Evolutionary conservation across 2,329 filamentous ascomycete species (phyloP).

Genomic region (Sporothrix brasiliensis): DNA sequence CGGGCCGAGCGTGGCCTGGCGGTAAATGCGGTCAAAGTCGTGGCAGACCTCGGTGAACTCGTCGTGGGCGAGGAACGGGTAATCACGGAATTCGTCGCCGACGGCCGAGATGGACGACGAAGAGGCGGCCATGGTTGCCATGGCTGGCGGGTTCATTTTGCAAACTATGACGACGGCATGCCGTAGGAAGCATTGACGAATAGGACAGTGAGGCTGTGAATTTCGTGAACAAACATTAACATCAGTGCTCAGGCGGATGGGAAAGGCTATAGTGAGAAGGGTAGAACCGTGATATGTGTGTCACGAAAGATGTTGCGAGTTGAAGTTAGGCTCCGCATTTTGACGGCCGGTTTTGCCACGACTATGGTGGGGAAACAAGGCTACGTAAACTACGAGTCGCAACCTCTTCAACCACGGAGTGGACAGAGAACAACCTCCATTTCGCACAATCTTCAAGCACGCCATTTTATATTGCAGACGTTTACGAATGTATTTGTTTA

Average conservation of each 20-base stretch:
- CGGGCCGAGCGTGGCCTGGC: constrained; percentile 59
- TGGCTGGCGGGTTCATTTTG: background rate
- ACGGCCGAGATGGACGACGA: background rate
- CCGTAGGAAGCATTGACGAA: background rate
- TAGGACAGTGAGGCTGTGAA: too few species aligned
- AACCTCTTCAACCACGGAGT: background rate
- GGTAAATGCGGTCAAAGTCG: constrained; percentile 61
- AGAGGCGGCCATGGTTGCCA: background rate
- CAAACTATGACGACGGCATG: constrained; percentile 11
- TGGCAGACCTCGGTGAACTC: constrained; percentile 70
- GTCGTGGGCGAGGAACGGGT: constrained; percentile 62
- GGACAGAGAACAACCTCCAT: background rate
- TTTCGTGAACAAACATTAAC: background rate
- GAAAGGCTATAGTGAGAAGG: background rate
- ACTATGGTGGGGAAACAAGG: constrained; percentile 4
- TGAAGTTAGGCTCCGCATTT: background rate
- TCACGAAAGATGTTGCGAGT: background rate
- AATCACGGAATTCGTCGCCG: constrained; percentile 52
- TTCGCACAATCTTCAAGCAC: background rate
- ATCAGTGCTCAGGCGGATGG: background rate
- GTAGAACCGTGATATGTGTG: background rate
- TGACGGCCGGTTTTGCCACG: background rate
- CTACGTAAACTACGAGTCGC: background rate
- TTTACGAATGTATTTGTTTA: constrained; percentile 20
- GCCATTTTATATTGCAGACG: background rate